These are phyloP conservation scores for Colletotrichum theobromicola DNA, from an alignment of 2,329 filamentous ascomycete species.

Conservation along the genomic window DNA sequence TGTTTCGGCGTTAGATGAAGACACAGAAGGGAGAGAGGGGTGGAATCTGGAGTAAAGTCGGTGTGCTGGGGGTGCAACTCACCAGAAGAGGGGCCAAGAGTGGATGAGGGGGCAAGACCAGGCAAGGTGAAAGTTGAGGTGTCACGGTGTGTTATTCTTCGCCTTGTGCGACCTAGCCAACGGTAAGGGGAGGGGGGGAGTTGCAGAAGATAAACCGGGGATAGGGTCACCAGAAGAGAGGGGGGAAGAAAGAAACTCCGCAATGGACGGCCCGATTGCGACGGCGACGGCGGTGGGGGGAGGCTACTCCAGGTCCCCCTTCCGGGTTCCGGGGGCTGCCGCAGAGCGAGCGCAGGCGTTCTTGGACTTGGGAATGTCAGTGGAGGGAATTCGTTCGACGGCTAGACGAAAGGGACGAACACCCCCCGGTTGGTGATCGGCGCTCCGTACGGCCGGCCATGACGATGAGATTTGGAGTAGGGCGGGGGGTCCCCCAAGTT, in stretches of 20 bases:
- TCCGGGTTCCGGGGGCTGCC: not conserved
- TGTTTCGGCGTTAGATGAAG: not conserved
- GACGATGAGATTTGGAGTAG: not conserved
- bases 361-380: not conserved
- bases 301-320: not conserved
- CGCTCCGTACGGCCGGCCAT: conserved; percentile 14
- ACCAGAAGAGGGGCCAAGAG: not conserved
- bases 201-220: not conserved
- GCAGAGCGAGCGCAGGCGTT: not conserved
- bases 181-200: not conserved
- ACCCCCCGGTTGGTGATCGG: conserved; percentile 6
- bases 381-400: not conserved
- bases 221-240: not conserved
- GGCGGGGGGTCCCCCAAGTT: not conserved
- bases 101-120: not conserved
- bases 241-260: not conserved
- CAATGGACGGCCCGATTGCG: not conserved
- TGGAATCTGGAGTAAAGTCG: not conserved
- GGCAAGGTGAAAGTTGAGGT: not conserved
- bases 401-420: not conserved
- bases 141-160: not conserved
- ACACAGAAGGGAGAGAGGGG: not conserved
- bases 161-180: not conserved
- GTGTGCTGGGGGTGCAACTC: not conserved
- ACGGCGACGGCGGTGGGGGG: not conserved